phyloP scores from a whole-genome alignment of 768 basidiomycete species.

The Lepiota venenata region DNA sequence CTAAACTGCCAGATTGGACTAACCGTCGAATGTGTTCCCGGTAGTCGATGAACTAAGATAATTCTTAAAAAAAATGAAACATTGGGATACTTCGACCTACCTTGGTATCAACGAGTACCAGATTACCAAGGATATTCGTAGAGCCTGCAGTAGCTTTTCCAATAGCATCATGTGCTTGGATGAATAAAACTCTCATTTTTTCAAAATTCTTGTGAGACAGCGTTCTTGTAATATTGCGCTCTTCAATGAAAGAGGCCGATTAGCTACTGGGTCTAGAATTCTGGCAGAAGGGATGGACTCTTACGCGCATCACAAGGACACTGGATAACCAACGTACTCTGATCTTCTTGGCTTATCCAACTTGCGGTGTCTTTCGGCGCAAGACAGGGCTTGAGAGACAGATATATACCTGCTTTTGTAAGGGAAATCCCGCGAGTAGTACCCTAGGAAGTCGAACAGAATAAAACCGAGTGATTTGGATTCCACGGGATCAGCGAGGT shows the following conservation, averaged over 20 bases:
- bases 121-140: no score
- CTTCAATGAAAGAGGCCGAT: neutral
- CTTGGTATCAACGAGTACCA: no score
- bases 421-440: constrained; percentile 51
- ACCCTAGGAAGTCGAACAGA: constrained; percentile 60
- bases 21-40: no score
- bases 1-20: no score
- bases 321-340: constrained; percentile 30
- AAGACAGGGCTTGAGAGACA: constrained; percentile 27
- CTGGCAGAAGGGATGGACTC: no score
- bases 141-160: no score
- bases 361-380: constrained; percentile 29
- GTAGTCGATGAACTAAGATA: no score
- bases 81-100: no score
- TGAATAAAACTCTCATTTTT: no score
- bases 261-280: no score
- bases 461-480: constrained; percentile 54
- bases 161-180: no score
- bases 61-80: no score
- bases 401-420: constrained; percentile 40
- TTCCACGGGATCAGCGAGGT: constrained; percentile 41
- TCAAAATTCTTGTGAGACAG: constrained; percentile 17
- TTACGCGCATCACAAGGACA: constrained; percentile 27
- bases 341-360: constrained; percentile 24
- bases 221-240: neutral